A percentile compares a stretch with the other conserved stretches of the same genome.
Evolutionary conservation across 2,329 filamentous ascomycete species (phyloP).

Genomic region (Paecilomyces sp.): DNA sequence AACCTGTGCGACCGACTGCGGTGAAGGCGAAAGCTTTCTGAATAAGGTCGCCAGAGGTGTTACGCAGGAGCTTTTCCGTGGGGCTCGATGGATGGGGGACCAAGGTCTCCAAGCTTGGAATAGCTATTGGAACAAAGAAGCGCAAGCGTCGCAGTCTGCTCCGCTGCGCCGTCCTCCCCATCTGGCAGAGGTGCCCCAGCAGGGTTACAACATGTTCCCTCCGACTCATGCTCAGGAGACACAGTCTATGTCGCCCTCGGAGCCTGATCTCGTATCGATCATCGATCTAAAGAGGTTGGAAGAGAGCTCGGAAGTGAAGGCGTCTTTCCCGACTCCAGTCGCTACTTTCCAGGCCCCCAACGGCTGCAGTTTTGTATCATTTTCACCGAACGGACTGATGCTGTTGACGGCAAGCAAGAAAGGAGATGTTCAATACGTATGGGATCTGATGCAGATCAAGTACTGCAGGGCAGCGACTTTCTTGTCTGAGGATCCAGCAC

Average conservation of each 20-base stretch:
- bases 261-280: slow-evolving; percentile 40
- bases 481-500: slow-evolving; percentile 25
- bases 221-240: slow-evolving; percentile 40
- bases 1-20: slow-evolving; percentile 39
- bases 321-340: slow-evolving; percentile 26
- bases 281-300: slow-evolving; percentile 39
- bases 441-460: slow-evolving; percentile 43
- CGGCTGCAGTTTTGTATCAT: slow-evolving; percentile 44
- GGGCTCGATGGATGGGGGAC: slow-evolving; percentile 43
- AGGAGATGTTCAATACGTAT: slow-evolving; percentile 44
- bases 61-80: slow-evolving; percentile 42
- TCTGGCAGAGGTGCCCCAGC: slow-evolving; percentile 20
- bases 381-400: slow-evolving; percentile 41
- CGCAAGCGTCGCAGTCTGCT: slow-evolving; percentile 16
- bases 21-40: slow-evolving; percentile 41
- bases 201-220: slow-evolving; percentile 33
- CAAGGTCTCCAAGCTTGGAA: slow-evolving; percentile 45
- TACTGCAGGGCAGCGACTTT: slow-evolving; percentile 33
- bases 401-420: slow-evolving; percentile 42
- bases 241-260: slow-evolving; percentile 23
- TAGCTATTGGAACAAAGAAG: slow-evolving; percentile 43
- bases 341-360: slow-evolving; percentile 42
- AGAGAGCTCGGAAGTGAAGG: slow-evolving; percentile 29
- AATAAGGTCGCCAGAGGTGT: slow-evolving; percentile 42
- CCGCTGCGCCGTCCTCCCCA: slow-evolving; percentile 22